Base-by-base conservation (phyloP, 1,284 basidiomycete genomes). In the Fomes fomentarius region DNA sequence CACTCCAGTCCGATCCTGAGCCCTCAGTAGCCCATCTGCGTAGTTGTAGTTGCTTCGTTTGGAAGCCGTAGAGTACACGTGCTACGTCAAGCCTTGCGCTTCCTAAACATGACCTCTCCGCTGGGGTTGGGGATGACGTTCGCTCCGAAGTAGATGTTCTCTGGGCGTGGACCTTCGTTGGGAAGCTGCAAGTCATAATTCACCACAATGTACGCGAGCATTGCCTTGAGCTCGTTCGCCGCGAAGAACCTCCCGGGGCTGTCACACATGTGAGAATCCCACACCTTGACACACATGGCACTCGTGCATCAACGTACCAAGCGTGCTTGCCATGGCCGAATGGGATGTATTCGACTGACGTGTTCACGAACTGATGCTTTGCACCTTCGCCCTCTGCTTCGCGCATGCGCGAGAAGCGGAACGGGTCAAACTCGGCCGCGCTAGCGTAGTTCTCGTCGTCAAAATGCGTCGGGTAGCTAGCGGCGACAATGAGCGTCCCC, bases 261-360 rank as follows among this genome's bases (percentile, higher is more conserved):
- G 39, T 15, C 17, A 3, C 2, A 12, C 11, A 4, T 35, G 17
- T 21, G 24, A 9, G 1, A 24, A 14, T 4, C 17, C 11, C n/a
- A 17, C 39, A 40, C 38, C 17, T n/a, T 19, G 2, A 4, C 7
- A 15, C 2, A 1, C 24, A 24, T 4, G n/a, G 6, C n/a, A n/a
- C n/a, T n/a, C n/a, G n/a, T n/a, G n/a, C n/a, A n/a, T n/a, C n/a
- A 19, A 63, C 65, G 11, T 46, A 69, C 67, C 69, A 70, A 57
- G 43, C 30, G 12, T 45, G 43, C 19, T 34, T 60, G 10, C 69
- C 70, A 33, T 67, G 60, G 9, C 70, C 69, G 35, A 69, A 71
- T 15, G 62, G 15, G 6, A 70, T 25, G 41, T 63, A 65, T 10
- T 69, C 65, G 0, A 49, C 2, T 17, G 56, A 63, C 17, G 63